Evolutionary conservation across 176 grass and related monocot genomes (phyloP).

Genomic region (Carex myosuroides): DNA sequence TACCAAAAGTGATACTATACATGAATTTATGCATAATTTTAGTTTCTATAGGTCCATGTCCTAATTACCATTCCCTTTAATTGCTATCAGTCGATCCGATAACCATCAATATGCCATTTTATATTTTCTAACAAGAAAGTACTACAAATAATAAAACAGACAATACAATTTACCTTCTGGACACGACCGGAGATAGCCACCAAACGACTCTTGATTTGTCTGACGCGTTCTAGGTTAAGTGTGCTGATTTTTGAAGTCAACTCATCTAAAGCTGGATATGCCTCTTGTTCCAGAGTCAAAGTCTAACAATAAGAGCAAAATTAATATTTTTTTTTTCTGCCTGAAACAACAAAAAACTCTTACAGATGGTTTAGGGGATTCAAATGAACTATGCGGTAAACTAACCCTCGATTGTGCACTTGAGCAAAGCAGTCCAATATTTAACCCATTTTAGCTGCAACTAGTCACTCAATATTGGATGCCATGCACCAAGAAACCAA

Average conservation of each 20-base stretch:
- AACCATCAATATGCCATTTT: not conserved
- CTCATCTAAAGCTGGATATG: constrained; percentile 95
- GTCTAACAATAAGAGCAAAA: constrained; percentile 39
- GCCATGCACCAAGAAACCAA: not conserved
- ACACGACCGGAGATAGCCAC: constrained; percentile 90
- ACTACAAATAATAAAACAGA: not conserved
- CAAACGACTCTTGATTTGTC: constrained; percentile 95
- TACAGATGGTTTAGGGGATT: not conserved
- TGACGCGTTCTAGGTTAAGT: constrained; percentile 83
- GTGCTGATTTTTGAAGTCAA: constrained; percentile 99
- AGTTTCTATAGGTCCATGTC: not conserved
- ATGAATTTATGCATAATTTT: not conserved
- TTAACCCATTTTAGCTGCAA: not conserved
- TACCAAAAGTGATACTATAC: not conserved
- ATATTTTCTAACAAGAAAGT: not conserved
- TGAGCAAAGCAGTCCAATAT: not conserved
- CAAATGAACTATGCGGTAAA: not conserved
- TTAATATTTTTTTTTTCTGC: not conserved
- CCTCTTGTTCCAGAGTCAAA: constrained; percentile 78
- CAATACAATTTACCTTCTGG: constrained; percentile 56
- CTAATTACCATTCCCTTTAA: not conserved
- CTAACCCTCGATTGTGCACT: not conserved
- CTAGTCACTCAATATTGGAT: not conserved
- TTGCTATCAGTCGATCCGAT: not conserved
- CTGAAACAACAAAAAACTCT: not conserved